Evolutionary conservation across 257 asterid species (phyloP), one percentile per base, ranked within the genome.

Genomic region (Vinca minor): DNA sequence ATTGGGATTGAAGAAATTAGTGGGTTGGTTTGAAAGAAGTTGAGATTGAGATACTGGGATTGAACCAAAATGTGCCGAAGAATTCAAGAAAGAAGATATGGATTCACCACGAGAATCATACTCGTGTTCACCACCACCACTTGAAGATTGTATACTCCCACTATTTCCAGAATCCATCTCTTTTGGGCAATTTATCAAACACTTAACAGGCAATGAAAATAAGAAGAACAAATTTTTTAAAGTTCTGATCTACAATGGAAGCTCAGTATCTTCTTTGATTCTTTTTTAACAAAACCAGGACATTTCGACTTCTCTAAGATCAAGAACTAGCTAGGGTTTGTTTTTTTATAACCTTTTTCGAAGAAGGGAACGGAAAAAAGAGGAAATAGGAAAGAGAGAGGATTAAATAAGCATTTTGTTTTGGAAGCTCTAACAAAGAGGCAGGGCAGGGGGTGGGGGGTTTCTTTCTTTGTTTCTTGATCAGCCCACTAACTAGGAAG

Each of bases 151-250:
- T 76, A 81, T 60, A 77, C 95, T 89, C 17, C 92, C 94, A 70
- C 94, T 87, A 56, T 84, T 85, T 20, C 87, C 95, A 57, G 95
- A 90, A 82, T 87, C 94, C 95, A 86, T 85, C 1, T 34, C 31
- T 39, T 13, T 25, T 41, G n/a, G n/a, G 35, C 2, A 34, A 34
- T 34, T 34, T 45, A 6, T 18, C 14, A 44, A 58, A 5, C n/a
- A 15, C n/a, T n/a, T n/a, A 32, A 20, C 2, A 46, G 0, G 45
- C 44, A 5, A 41, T 7, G 34, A 36, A 47, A 4, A 47, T 32
- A 62, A 17, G 4, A 18, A 7, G 1, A 17, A 36, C 15, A 15
- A 55, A 12, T 9, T 70, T 41, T 53, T 61, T 42, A 34, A 70
- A 48, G 42, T 44, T 38, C 65, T 59, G 54, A 49, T 57, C 62